phyloP scores from a whole-genome alignment of 345 rosid species.

The Sonneratia caseolaris region DNA sequence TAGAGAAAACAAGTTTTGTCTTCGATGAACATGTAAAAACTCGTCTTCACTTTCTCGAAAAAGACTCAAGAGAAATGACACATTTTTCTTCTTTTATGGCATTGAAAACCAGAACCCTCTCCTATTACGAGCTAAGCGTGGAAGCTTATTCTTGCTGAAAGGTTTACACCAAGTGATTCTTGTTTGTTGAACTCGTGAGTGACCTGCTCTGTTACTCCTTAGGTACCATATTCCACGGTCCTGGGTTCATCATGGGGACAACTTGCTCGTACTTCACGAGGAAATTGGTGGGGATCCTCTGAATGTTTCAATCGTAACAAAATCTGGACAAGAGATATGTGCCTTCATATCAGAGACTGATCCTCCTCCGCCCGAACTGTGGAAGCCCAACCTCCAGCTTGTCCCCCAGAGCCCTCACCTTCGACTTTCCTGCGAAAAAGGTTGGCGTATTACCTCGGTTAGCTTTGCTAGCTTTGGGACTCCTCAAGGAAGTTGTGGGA shows the following conservation, averaged over 20 bases:
- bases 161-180: neutral
- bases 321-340: slow-evolving; percentile 42
- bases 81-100: too few relatives aligned
- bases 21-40: too few relatives aligned
- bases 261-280: slow-evolving; percentile 49
- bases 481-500: slow-evolving; percentile 50
- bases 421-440: slow-evolving; percentile 38
- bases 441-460: slow-evolving; percentile 44
- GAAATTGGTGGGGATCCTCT: slow-evolving; percentile 59
- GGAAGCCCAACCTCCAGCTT: slow-evolving; percentile 29
- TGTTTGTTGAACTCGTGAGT: neutral
- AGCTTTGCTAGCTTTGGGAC: slow-evolving; percentile 52
- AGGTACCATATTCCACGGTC: slow-evolving; percentile 54
- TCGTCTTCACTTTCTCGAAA: too few relatives aligned
- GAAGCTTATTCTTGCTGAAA: neutral
- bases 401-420: slow-evolving; percentile 28
- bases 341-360: slow-evolving; percentile 39
- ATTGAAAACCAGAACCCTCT: neutral
- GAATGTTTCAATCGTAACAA: slow-evolving; percentile 31
- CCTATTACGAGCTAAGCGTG: neutral
- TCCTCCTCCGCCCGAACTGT: slow-evolving; percentile 41
- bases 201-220: neutral
- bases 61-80: too few relatives aligned
- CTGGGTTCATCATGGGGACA: slow-evolving; percentile 43
- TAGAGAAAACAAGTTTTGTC: too few relatives aligned